Conservation (phyloP, 768 basidiomycete species). For the Boletales sp. region DNA sequence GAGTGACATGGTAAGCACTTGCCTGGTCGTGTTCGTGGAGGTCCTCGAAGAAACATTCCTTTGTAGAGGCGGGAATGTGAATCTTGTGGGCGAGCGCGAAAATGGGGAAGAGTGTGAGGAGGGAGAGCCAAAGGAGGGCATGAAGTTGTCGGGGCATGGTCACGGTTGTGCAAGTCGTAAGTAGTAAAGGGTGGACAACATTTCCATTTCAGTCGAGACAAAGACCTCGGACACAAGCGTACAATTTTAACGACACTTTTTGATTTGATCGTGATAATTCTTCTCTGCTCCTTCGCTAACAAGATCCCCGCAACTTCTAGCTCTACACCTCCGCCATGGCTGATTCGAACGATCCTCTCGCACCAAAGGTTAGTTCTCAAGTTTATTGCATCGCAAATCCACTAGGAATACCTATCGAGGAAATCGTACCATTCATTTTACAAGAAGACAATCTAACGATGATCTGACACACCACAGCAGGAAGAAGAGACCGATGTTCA, state of each 20-base stretch:
- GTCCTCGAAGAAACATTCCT: conserved; percentile 97
- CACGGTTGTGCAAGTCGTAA: neutral
- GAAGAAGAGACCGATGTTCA: conserved; percentile 85
- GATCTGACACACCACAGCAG: conserved; percentile 31
- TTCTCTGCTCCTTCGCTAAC: conserved; percentile 15
- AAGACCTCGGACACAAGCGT: conserved; percentile 27
- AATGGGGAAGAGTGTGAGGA: conserved; percentile 29
- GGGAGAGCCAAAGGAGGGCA: conserved; percentile 39
- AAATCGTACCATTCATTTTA: conserved; percentile 28
- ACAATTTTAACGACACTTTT: conserved; percentile 5
- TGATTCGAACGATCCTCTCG: conserved; percentile 60
- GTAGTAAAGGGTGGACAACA: neutral
- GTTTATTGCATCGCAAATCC: neutral
- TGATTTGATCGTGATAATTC: conserved; percentile 24
- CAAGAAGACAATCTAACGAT: conserved; percentile 20
- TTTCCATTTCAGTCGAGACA: conserved; percentile 4
- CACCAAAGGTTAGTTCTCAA: conserved; percentile 57
- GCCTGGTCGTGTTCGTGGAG: conserved; percentile 90
- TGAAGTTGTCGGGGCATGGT: conserved; percentile 29
- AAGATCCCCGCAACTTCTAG: conserved; percentile 6
- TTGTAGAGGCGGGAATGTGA: conserved; percentile 71
- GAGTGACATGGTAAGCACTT: conserved; percentile 43
- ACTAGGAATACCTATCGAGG: conserved; percentile 12
- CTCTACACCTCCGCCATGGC: conserved; percentile 41
- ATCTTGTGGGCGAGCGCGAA: conserved; percentile 64